Evolutionary conservation across 2,329 filamentous ascomycete species (phyloP).

Genomic region (Penicillium sclerotigenum): DNA sequence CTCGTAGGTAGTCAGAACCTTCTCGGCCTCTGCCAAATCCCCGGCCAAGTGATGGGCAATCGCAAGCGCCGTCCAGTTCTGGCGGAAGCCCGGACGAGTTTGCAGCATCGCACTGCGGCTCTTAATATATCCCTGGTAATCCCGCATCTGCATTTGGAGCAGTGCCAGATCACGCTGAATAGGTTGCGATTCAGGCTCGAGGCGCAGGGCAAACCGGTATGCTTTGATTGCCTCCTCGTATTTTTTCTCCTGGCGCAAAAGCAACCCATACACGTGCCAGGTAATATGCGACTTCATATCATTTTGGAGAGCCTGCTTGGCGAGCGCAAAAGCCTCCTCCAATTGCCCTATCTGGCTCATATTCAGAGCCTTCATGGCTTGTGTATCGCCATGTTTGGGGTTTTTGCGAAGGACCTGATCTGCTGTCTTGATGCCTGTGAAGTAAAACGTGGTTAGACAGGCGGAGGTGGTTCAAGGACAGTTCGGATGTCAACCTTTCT

Average conservation of each 20-base stretch:
- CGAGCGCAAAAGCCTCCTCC: slow-evolving; percentile 89
- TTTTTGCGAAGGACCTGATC: slow-evolving; percentile 95
- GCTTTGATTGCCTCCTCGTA: slow-evolving; percentile 99
- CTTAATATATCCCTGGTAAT: slow-evolving; percentile 89
- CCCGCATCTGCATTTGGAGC: slow-evolving; percentile 92
- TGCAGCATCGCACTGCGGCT: slow-evolving; percentile 86
- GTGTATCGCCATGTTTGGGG: slow-evolving; percentile 94
- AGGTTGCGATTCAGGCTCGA: slow-evolving; percentile 91
- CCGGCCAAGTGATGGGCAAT: slow-evolving; percentile 90
- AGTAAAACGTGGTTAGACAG: slow-evolving; percentile 22
- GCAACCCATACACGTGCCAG: slow-evolving; percentile 96
- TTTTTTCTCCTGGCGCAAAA: slow-evolving; percentile 93
- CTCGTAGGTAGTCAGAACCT: slow-evolving; percentile 86
- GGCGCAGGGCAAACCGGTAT: slow-evolving; percentile 88
- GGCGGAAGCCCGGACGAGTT: slow-evolving; percentile 72
- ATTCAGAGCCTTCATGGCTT: slow-evolving; percentile 98
- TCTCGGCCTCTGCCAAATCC: slow-evolving; percentile 80
- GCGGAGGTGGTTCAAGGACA: background rate
- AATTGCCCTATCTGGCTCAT: slow-evolving; percentile 88
- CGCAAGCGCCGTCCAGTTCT: slow-evolving; percentile 97
- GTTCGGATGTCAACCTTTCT: slow-evolving; percentile 58
- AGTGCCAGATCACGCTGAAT: slow-evolving; percentile 92
- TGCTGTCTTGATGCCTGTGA: slow-evolving; percentile 78
- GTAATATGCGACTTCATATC: slow-evolving; percentile 99
- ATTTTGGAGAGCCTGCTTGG: slow-evolving; percentile 85